A percentile compares a stretch with the other conserved stretches of the same genome.
phyloP scores from a whole-genome alignment of 805 yeast species.

The Barnettozyma salicaria region DNA sequence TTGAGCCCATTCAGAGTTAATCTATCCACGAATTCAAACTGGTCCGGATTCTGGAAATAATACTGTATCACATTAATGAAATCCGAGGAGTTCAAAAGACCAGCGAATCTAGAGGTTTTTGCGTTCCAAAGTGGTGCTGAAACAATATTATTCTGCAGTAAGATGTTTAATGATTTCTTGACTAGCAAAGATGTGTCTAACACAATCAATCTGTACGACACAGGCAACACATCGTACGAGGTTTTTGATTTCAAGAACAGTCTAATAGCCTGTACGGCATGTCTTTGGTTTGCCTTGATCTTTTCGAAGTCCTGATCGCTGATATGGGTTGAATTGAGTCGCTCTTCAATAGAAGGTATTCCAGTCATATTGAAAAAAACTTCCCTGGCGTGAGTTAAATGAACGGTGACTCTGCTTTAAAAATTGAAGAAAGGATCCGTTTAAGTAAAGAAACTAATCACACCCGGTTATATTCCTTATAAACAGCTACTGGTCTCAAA shows the following conservation, averaged over 20 bases:
- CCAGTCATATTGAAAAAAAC: conserved; percentile 10
- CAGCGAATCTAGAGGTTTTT: conserved; percentile 84
- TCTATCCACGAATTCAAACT: conserved; percentile 81
- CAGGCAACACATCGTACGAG: conserved; percentile 95
- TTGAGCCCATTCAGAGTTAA: conserved; percentile 78
- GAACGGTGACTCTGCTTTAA: too few relatives aligned
- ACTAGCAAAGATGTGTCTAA: conserved; percentile 87
- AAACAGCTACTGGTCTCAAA: too few relatives aligned
- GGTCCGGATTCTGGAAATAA: conserved; percentile 83
- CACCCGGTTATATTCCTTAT: too few relatives aligned
- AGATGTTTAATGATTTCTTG: conserved; percentile 82
- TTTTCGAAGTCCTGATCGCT: conserved; percentile 8
- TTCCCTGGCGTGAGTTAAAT: too few relatives aligned
- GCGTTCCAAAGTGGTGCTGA: conserved; percentile 98
- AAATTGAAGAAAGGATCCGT: background rate
- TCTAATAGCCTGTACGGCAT: conserved; percentile 80
- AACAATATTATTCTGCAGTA: conserved; percentile 89
- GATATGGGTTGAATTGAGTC: conserved; percentile 22
- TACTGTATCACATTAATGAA: conserved; percentile 93
- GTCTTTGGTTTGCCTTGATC: conserved; percentile 37
- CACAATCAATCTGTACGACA: conserved; percentile 85
- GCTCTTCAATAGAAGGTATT: conserved; percentile 23
- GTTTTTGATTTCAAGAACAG: conserved; percentile 82
- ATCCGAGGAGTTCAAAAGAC: conserved; percentile 85
- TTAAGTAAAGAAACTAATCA: too few relatives aligned